These are phyloP conservation scores for Tanozyma kutaoensis DNA, from an alignment of 805 yeast genomes.

Conservation along the genomic window DNA sequence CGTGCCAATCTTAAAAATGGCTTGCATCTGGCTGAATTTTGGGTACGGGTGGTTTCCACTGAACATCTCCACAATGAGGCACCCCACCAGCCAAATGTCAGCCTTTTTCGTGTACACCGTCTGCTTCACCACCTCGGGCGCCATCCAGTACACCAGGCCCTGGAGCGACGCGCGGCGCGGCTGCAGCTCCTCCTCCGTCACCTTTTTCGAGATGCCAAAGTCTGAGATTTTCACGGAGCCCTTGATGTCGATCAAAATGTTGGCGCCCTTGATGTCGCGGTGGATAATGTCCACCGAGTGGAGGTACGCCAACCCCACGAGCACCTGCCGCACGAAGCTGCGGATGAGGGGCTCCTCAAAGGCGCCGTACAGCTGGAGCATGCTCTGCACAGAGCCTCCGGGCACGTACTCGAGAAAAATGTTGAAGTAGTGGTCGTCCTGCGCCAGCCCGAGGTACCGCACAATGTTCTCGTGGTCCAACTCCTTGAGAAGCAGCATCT, in stretches of 20 bases:
- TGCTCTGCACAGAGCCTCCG: constrained; percentile 36
- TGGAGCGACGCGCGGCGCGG: constrained; percentile 67
- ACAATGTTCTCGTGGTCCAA: constrained; percentile 88
- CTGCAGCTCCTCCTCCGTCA: constrained; percentile 12
- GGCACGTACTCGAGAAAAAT: constrained; percentile 47
- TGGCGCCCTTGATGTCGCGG: constrained; percentile 84
- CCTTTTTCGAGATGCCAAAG: constrained; percentile 60
- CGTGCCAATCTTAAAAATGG: constrained; percentile 87
- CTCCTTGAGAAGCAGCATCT: constrained; percentile 63
- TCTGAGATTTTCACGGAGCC: constrained; percentile 79
- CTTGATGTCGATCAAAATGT: constrained; percentile 65
- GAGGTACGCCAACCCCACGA: constrained; percentile 60
- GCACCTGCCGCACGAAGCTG: constrained; percentile 62
- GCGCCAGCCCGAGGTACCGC: constrained; percentile 78
- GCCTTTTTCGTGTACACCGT: constrained; percentile 84
- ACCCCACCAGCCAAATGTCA: constrained; percentile 96
- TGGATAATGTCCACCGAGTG: constrained; percentile 71
- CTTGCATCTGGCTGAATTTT: constrained; percentile 91
- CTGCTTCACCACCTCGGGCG: constrained; percentile 96
- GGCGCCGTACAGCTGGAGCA: constrained; percentile 64
- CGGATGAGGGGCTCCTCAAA: constrained; percentile 66
- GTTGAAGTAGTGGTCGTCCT: constrained; percentile 57
- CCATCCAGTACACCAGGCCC: constrained; percentile 88
- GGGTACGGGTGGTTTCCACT: constrained; percentile 97
- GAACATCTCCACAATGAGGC: constrained; percentile 86